phyloP scores from a whole-genome alignment of 768 basidiomycete species.

The Scleroderma citrinum region DNA sequence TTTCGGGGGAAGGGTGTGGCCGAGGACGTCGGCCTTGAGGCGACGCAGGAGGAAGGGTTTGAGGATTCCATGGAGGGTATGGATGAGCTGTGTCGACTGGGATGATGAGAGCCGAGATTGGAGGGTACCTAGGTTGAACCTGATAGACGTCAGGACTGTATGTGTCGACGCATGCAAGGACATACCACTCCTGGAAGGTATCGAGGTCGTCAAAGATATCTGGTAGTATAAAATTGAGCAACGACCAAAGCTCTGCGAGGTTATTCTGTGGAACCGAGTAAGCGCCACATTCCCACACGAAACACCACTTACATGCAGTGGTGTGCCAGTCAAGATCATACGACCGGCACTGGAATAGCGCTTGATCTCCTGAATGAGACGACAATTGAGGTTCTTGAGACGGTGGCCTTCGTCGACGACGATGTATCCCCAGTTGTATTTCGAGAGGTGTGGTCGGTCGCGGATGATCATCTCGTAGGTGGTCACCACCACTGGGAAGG shows the following conservation, averaged over 20 bases:
- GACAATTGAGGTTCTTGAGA: slow-evolving; percentile 90
- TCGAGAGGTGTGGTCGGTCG: slow-evolving; percentile 59
- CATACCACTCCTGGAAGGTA: slow-evolving; percentile 84
- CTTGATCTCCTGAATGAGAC: slow-evolving; percentile 87
- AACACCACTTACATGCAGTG: slow-evolving; percentile 66
- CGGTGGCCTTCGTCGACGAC: slow-evolving; percentile 96
- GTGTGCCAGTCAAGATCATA: slow-evolving; percentile 94
- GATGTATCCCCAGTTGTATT: slow-evolving; percentile 83
- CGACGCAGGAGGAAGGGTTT: slow-evolving; percentile 93
- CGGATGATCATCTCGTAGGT: slow-evolving; percentile 93
- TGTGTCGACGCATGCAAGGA: slow-evolving; percentile 15
- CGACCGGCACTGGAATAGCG: slow-evolving; percentile 77
- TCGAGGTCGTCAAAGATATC: slow-evolving; percentile 88
- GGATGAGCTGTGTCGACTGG: slow-evolving; percentile 62
- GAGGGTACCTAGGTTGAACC: slow-evolving; percentile 69
- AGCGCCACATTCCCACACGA: not conserved
- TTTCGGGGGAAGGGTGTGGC: slow-evolving; percentile 70
- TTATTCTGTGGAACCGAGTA: slow-evolving; percentile 68
- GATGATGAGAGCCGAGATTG: slow-evolving; percentile 49
- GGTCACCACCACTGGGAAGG: slow-evolving; percentile 80
- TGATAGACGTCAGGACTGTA: slow-evolving; percentile 18
- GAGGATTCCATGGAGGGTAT: slow-evolving; percentile 81
- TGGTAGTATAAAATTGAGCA: slow-evolving; percentile 94
- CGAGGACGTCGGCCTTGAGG: slow-evolving; percentile 83
- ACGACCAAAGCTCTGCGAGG: slow-evolving; percentile 87